Base-by-base conservation (phyloP, 345 rosid genomes). In the Erodium maritimum region DNA sequence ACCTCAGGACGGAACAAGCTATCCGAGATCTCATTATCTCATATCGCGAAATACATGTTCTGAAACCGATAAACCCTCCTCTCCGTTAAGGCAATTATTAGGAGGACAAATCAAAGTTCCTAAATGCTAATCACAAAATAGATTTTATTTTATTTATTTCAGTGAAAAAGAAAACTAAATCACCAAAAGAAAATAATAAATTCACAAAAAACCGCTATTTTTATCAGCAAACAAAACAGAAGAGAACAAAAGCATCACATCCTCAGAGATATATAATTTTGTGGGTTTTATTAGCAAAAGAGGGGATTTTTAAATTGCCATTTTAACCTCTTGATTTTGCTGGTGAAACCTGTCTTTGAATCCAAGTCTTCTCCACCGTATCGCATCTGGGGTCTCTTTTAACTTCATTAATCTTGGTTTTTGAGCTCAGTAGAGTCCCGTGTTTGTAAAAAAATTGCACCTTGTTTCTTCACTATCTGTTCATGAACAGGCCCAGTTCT, bases 321-420 rank as follows among this genome's bases (percentile, higher is more conserved):
- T 29, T 29, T 29, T 29, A 29, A 29, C 5, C 34, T 29, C 34
- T 29, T 29, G 34, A 10, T 42, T 42, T 42, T 42, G 48, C 48
- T 42, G 48, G 48, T 10, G 48, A 42, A 14, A 42, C 48, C 48
- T 42, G 14, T 42, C 48, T 42, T 42, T 42, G 3, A 42, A 42
- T 42, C 48, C 48, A 42, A 42, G 86, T 73, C 69, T 84, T 75
- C 63, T 63, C 71, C 48, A 7, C 48, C 48, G 17, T 14, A 42
- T 42, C 48, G 3, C 48, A 42, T 42, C 48, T 42, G 48, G 48
- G 56, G 42, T 48, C 55, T 45, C 56, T 50, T 63, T 54, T 29
- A 59, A 54, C 23, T 64, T 64, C 63, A 52, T 55, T 19, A 21
- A 21, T n/a, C 57, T 33, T 3, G 46, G 13, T 69, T 59, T 24